Evolutionary conservation across 495 filamentous ascomycete genomes (phyloP).

Genomic region (Hypoxylon fragiforme): DNA sequence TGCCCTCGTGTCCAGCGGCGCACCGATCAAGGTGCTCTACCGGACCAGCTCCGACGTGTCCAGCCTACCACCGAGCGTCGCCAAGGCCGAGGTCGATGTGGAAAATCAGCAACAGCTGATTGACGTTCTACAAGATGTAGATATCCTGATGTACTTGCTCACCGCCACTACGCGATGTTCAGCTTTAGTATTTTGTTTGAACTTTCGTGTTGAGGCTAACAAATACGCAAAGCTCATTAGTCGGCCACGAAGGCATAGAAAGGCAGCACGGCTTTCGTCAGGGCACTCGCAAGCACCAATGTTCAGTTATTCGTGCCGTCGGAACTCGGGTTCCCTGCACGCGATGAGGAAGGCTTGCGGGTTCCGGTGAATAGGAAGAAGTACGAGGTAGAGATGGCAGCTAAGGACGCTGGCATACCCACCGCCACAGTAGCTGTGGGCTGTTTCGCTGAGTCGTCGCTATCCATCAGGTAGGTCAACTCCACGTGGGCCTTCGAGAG

Average conservation of each 20-base stretch:
- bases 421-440: slow-evolving; percentile 22
- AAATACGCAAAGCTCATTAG: slow-evolving; percentile 30
- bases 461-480: slow-evolving; percentile 27
- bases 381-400: slow-evolving; percentile 26
- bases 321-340: slow-evolving; percentile 18
- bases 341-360: slow-evolving; percentile 15
- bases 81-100: slow-evolving; percentile 19
- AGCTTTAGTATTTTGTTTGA: too few relatives aligned
- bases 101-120: slow-evolving; percentile 22
- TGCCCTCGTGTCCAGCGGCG: slow-evolving; percentile 23
- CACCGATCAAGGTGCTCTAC: slow-evolving; percentile 31
- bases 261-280: slow-evolving; percentile 31
- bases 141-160: slow-evolving; percentile 30
- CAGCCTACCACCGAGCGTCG: slow-evolving; percentile 19
- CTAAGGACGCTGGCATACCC: slow-evolving; percentile 26
- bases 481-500: neutral
- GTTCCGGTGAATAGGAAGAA: slow-evolving; percentile 28
- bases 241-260: slow-evolving; percentile 18
- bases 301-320: slow-evolving; percentile 36
- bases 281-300: slow-evolving; percentile 27
- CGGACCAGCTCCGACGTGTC: slow-evolving; percentile 31
- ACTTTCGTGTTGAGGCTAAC: too few relatives aligned
- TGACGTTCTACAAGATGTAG: slow-evolving; percentile 22
- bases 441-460: slow-evolving; percentile 22
- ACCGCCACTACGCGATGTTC: too few relatives aligned